Evolutionary conservation across 2,329 filamentous ascomycete species (phyloP).

Genomic region (Ceratocystis ficicola): DNA sequence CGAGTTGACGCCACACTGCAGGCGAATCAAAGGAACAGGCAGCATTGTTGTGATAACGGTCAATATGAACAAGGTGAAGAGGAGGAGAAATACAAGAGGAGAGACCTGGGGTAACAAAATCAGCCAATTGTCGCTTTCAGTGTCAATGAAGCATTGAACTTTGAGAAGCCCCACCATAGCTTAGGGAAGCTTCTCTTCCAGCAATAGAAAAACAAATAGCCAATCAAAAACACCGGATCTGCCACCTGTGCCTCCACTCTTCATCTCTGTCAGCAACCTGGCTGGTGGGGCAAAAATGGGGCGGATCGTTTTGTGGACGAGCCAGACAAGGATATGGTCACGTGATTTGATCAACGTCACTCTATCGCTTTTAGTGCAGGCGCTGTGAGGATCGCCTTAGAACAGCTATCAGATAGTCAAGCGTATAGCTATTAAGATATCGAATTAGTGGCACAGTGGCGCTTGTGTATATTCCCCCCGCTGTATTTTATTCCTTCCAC

Average conservation of each 20-base stretch:
- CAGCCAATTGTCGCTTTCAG: not conserved
- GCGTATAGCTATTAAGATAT: not conserved
- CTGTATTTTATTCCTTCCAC: no score
- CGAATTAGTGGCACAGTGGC: not conserved
- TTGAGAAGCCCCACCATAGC: slow-evolving; percentile 6
- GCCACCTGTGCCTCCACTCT: not conserved
- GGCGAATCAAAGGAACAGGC: slow-evolving; percentile 71
- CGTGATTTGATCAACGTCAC: not conserved
- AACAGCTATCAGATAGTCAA: not conserved
- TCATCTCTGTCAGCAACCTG: not conserved
- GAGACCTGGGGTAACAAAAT: not conserved
- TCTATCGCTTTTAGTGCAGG: not conserved
- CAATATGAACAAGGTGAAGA: not conserved
- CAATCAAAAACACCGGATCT: not conserved
- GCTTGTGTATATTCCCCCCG: no score
- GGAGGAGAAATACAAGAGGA: not conserved
- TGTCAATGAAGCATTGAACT: not conserved
- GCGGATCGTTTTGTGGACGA: not conserved
- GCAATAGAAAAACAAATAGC: not conserved
- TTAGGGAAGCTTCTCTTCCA: not conserved
- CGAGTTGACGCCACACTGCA: slow-evolving; percentile 89
- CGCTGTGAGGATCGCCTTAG: not conserved
- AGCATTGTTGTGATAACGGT: slow-evolving; percentile 30
- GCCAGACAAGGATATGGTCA: not conserved
- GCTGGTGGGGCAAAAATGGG: not conserved